Base-by-base conservation (phyloP, 331 rosid species). In the Erythrophleum ivorense region DNA sequence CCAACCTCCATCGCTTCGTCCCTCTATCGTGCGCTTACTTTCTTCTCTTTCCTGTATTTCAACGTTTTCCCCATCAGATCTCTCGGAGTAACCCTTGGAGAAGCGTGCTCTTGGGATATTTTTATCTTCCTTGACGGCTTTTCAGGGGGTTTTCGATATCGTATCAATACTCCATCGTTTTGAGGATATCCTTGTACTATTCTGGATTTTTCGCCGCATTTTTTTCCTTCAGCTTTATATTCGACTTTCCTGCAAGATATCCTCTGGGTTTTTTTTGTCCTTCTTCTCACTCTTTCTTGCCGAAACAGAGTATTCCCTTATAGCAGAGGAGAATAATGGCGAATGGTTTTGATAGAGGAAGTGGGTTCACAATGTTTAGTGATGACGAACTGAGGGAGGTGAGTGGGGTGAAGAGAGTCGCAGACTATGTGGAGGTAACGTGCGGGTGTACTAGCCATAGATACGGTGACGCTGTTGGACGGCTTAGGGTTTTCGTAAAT, bases 401-500 rank as follows among this genome's bases (percentile, higher is more conserved):
- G 87, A 91, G 97, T 82, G 97, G 97, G 66, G 91, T 91, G 65
- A 88, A 85, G 88, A 82, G 82, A 80, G 83, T 90, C 67, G 89
- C 75, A 78, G 97, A 91, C 81, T 89, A 82, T 87, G 89, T 95
- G n/a, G 97, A 92, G 86, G 95, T 95, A 43, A 95, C 88, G 89
- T 95, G 98, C 63, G 98, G 98, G 43, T 95, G 98, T 84, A 95
- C 98, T 3, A 95, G 98, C 80, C 98, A 93, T 78, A 87, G 98
- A 68, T 95, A 95, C 60, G 98, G 98, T 34, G 98, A 95, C 50
- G 98, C 98, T 80, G 98, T 95, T 57, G 98, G 98, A 16, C 91
- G 98, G 84, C 98, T 95, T 93, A 95, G 98, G 98, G 98, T 95
- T 95, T 95, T 88, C 91, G 19, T 85, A 8, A 95, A 87, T 87